These are phyloP conservation scores for Starmerella asiatica DNA, from an alignment of 805 yeast species.

Conservation along the genomic window DNA sequence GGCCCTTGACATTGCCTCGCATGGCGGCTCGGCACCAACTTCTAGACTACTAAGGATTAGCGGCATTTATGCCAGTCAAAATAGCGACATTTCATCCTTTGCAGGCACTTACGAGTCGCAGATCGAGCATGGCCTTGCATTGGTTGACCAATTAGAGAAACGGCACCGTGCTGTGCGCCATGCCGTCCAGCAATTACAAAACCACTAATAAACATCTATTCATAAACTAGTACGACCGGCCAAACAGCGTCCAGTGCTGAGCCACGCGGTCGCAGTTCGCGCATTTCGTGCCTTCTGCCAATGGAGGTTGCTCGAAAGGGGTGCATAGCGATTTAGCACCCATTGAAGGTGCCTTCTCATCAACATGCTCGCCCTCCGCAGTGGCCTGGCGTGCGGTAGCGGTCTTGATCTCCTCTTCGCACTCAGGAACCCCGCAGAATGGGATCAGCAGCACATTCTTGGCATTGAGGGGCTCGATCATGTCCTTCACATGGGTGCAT, in stretches of 20 bases:
- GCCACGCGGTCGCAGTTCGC: conserved; percentile 71
- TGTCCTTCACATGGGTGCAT: conserved; percentile 79
- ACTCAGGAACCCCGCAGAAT: conserved; percentile 90
- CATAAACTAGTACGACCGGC: conserved; percentile 66
- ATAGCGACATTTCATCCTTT: conserved; percentile 18
- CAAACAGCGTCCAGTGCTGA: conserved; percentile 80
- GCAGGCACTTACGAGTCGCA: conserved; percentile 12
- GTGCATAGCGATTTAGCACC: conserved; percentile 98
- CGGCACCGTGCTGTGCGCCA: conserved; percentile 15
- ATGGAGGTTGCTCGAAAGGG: conserved; percentile 81
- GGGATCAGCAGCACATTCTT: conserved; percentile 88
- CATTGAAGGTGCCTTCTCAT: conserved; percentile 96
- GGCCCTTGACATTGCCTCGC: conserved; percentile 14
- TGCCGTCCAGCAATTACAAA: not conserved
- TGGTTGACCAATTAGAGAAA: conserved; percentile 14
- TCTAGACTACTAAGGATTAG: conserved; percentile 12
- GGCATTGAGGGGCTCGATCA: conserved; percentile 80
- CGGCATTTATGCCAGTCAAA: conserved; percentile 15
- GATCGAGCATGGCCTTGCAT: conserved; percentile 9
- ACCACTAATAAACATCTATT: not conserved
- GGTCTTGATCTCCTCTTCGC: conserved; percentile 96
- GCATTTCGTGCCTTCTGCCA: conserved; percentile 72
- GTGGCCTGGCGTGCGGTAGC: conserved; percentile 64
- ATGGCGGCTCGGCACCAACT: too few species aligned
- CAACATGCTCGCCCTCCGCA: conserved; percentile 71